Percentiles rank a stretch among this genome's conserved stretches.
phyloP scores from a whole-genome alignment of 306 rosid genomes.

The Pueraria montana region DNA sequence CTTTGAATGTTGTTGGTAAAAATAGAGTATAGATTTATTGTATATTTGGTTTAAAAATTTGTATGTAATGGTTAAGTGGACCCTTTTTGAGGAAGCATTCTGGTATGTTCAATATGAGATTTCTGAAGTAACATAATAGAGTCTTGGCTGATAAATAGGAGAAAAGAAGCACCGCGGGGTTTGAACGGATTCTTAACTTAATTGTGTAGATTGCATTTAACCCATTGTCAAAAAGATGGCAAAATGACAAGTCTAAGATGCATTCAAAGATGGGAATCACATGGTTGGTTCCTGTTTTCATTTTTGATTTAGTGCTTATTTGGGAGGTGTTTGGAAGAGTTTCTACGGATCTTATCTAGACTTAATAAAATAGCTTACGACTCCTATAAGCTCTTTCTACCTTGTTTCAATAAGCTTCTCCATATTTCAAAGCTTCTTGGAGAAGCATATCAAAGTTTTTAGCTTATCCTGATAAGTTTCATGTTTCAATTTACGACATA shows the following conservation, averaged over 20 bases:
- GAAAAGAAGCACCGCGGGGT: not conserved
- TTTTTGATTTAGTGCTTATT: constrained; percentile 14
- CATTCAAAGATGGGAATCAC: not conserved
- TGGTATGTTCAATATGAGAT: not conserved
- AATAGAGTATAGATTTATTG: constrained; percentile 6
- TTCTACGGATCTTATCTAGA: not conserved
- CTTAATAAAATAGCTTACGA: not conserved
- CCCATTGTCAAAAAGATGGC: not conserved
- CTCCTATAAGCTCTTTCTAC: not conserved
- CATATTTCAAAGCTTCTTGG: not conserved
- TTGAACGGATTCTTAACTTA: not conserved
- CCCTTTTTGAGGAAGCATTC: not conserved
- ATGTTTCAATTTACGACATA: not conserved
- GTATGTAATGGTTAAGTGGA: constrained; percentile 23
- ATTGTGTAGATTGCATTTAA: constrained; percentile 10
- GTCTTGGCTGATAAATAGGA: not conserved
- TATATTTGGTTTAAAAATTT: constrained; percentile 13
- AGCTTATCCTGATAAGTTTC: not conserved
- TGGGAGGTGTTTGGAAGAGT: not conserved
- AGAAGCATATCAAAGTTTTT: not conserved
- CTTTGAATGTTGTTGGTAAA: not conserved
- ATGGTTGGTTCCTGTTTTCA: constrained; percentile 2
- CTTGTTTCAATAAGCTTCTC: not conserved
- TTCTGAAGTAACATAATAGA: constrained; percentile 20
- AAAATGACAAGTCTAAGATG: constrained; percentile 12